Evolutionary conservation across 148 eudicot species (phyloP).

Genomic region (Diospyros lotus): DNA sequence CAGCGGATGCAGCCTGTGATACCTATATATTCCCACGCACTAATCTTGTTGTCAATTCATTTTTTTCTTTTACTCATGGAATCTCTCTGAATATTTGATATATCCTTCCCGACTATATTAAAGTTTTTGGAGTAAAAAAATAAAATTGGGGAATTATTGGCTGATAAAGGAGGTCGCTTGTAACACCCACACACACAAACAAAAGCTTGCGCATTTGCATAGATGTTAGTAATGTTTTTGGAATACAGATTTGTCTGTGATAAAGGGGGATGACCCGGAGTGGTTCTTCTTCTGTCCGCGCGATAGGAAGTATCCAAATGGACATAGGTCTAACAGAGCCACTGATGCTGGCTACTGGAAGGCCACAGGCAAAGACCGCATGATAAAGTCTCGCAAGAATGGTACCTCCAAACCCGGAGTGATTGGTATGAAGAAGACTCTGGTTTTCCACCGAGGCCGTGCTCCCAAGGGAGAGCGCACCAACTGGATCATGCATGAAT

Average conservation of each 20-base stretch:
- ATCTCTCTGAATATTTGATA: too few relatives aligned
- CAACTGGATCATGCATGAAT: conserved; percentile 39
- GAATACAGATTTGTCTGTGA: conserved; percentile 23
- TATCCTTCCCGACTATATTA: too few relatives aligned
- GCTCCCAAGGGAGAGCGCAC: conserved; percentile 37
- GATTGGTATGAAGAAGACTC: conserved; percentile 37
- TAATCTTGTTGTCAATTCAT: too few relatives aligned
- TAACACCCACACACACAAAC: too few relatives aligned
- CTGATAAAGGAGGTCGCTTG: too few relatives aligned
- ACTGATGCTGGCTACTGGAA: conserved; percentile 34
- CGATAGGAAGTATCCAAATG: conserved; percentile 36
- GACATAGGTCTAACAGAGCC: conserved; percentile 33
- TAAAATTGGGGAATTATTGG: too few relatives aligned
- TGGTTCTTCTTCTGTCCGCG: conserved; percentile 41
- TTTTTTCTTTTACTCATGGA: too few relatives aligned
- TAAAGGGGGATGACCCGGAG: conserved; percentile 33
- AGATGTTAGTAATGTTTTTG: not conserved
- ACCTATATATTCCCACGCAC: too few relatives aligned
- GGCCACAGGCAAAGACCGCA: conserved; percentile 35
- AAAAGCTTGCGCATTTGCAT: too few relatives aligned
- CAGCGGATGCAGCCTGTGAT: too few relatives aligned
- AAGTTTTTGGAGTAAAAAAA: too few relatives aligned
- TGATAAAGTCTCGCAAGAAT: conserved; percentile 18
- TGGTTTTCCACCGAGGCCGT: conserved; percentile 32
- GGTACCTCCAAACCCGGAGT: conserved; percentile 7